Base-by-base conservation (phyloP, 192 early-diverging fungal genomes). In the Backusella macrospora region DNA sequence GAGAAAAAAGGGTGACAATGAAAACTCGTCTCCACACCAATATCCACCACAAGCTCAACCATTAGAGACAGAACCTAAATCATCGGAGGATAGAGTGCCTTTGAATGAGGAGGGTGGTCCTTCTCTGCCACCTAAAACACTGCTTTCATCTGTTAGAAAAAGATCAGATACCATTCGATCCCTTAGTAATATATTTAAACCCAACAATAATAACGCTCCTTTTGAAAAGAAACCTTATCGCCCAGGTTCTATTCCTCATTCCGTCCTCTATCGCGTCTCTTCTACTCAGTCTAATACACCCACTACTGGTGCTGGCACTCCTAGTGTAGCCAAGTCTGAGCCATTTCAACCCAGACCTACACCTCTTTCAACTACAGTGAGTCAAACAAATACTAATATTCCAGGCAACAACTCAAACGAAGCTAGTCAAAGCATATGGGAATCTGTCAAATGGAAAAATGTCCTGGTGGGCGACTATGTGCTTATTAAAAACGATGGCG, bases 381-480 rank as follows among this genome's bases (percentile, higher is more conserved):
- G 18, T 14, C 52, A 10, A 23, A 23, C 23, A 46, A 43, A 39
- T 10, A 21, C 9, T 3, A 59, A 10, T 23, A 4, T 6, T 2
- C 21, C 6, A 5, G 23, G 48, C 5, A n/a, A 18, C 18, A 18
- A n/a, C n/a, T 49, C 48, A 49, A 12, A 21, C 69, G 7, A 48
- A 34, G 29, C 73, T 34, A 73, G 74, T 48, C 23, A 69, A 59
- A 79, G 81, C 3, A 76, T 72, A 21, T 97, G 95, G 95, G 52
- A 80, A 6, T 69, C 73, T 8, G 89, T 84, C n/a, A 87, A 82
- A 49, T 99, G 98, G 98, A 87, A 90, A 68, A 86, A 92, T 65
- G 65, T 99, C 39, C 83, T 88, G 68, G 95, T 96, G 6, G 98
- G 98, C 45, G 98, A 99, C 74, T 85, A 96, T 68, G 84, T 99